Percentiles rank a stretch among this genome's conserved stretches.
phyloP scores from a whole-genome alignment of 1,284 basidiomycete species.

The Cystobasidium sp. region DNA sequence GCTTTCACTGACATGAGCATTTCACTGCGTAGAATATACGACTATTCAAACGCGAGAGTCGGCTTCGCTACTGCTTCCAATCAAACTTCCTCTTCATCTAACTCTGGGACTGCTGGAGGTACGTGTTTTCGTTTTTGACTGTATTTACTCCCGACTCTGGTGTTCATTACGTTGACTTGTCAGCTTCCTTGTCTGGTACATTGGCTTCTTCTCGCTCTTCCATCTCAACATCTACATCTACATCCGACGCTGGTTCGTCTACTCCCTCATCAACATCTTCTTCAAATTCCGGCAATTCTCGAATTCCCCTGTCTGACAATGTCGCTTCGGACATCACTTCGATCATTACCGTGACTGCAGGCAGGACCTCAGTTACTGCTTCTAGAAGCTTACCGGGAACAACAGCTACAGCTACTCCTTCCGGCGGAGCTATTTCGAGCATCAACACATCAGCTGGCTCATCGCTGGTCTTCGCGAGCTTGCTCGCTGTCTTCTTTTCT shows the following conservation, averaged over 20 bases:
- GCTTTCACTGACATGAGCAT: not conserved
- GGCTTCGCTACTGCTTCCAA: conserved; percentile 40
- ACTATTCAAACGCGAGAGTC: conserved; percentile 35
- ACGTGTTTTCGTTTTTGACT: not conserved
- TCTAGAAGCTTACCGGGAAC: conserved; percentile 8
- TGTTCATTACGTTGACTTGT: conserved; percentile 19
- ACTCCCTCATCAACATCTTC: not conserved
- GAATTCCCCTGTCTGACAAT: not conserved
- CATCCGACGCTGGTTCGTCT: not conserved
- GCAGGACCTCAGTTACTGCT: conserved; percentile 28
- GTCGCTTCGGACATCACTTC: conserved; percentile 10
- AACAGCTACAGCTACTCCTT: not conserved
- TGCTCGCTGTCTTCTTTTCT: conserved; percentile 5
- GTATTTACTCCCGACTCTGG: not conserved
- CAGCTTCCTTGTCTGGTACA: conserved; percentile 8
- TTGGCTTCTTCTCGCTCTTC: conserved; percentile 10
- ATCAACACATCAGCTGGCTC: conserved; percentile 2
- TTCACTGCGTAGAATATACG: conserved; percentile 28
- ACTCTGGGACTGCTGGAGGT: conserved; percentile 21
- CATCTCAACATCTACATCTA: conserved; percentile 2
- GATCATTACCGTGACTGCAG: conserved; percentile 22
- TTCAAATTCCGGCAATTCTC: not conserved
- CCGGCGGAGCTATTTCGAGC: not conserved
- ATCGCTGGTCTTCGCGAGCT: not conserved
- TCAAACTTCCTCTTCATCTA: not conserved